Base-by-base conservation (phyloP, 768 basidiomycete genomes). In the Erythrobasidium yunnanense region DNA sequence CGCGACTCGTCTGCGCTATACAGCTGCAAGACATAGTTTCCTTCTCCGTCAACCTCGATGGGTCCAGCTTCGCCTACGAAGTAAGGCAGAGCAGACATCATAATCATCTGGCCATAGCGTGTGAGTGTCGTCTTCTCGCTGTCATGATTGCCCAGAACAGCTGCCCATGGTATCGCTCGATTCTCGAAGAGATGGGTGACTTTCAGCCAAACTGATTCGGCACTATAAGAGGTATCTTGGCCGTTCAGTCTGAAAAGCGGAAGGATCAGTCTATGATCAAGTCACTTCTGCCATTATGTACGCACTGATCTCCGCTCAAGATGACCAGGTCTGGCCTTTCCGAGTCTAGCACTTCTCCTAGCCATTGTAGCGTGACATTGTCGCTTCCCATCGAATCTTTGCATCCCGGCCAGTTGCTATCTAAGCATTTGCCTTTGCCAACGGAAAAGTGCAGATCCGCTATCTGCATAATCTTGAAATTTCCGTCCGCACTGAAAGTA, bases 371-470 rank as follows among this genome's bases (percentile, higher is more conserved):
- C 0, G 90, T 90, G 68, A 87, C 80, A 68, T 85, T 83, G 74
- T 97, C 93, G 1, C 90, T 87, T 0, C 75, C 72, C 8, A 22
- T 22, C 3, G 13, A 29, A 34, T 53, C 55, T 20, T 68, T 45
- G 27, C 55, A 54, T 11, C 52, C 55, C 6, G 56, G 46, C 70
- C 70, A 63, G 66, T 25, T 54, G 67, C 68, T 49, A 67, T 95
- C 90, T 35, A 83, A 81, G 73, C 93, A 96, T 6, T 77, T 71
- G 1, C 90, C 90, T 33, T 81, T 80, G 2, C 84, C 83, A 55
- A 91, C 88, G 0, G 87, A 88, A 76, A 83, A 97, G 75, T 99
- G 93, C 29, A 99, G 80, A 75, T 99, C 93, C 4, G 93, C 93
- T 32, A 96, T 81, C 77, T 90, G 87, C 47, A 92, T 78, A 66